phyloP scores from a whole-genome alignment of 805 yeast genomes.

The Wickerhamiella galacta region DNA sequence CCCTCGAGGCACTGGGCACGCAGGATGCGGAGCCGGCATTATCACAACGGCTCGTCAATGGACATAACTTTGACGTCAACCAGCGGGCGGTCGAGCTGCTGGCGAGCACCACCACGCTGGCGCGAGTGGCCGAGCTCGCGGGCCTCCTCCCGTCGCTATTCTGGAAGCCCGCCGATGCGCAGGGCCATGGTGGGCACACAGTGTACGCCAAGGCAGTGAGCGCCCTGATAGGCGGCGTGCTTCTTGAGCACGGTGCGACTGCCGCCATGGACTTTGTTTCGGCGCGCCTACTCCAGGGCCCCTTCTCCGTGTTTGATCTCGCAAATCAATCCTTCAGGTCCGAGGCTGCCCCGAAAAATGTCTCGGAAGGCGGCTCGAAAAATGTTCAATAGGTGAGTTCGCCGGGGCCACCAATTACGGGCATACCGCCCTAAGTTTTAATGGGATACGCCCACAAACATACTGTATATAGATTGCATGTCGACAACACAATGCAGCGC shows the following conservation, averaged over 20 bases:
- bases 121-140: slow-evolving; percentile 17
- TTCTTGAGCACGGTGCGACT: slow-evolving; percentile 41
- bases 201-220: slow-evolving; percentile 36
- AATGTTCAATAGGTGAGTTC: too few species aligned
- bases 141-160: slow-evolving; percentile 17
- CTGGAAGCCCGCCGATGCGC: slow-evolving; percentile 15
- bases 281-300: slow-evolving; percentile 28
- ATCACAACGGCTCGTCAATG: too few species aligned
- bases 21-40: neutral
- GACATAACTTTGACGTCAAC: slow-evolving; percentile 18
- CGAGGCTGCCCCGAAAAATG: too few species aligned
- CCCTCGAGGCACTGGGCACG: slow-evolving; percentile 6
- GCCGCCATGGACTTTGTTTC: slow-evolving; percentile 38
- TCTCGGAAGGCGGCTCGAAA: too few species aligned
- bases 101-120: slow-evolving; percentile 16
- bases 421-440: too few species aligned
- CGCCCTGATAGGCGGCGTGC: slow-evolving; percentile 56
- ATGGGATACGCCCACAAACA: too few species aligned
- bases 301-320: slow-evolving; percentile 16
- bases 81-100: slow-evolving; percentile 17
- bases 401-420: too few species aligned
- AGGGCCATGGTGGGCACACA: slow-evolving; percentile 22
- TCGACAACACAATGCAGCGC: too few species aligned
- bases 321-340: neutral
- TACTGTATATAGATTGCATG: too few species aligned